A percentile compares a stretch with the other conserved stretches of the same genome.
These are phyloP conservation scores for Saturnispora sanitii DNA, from an alignment of 805 yeast genomes.

Conservation along the genomic window DNA sequence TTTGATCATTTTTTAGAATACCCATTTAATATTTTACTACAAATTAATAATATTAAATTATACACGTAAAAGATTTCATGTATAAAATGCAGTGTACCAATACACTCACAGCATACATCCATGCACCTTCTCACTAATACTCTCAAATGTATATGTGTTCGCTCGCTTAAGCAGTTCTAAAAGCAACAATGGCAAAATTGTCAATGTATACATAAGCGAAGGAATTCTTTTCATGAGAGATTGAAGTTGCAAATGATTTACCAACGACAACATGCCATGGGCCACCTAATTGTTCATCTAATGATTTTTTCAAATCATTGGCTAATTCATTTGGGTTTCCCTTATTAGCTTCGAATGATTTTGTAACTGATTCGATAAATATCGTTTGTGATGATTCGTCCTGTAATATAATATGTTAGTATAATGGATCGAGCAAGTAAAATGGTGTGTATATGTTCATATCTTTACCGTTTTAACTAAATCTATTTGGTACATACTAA, in stretches of 20 bases:
- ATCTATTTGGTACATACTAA: constrained; percentile 4
- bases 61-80: no score
- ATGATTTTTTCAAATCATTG: constrained; percentile 47
- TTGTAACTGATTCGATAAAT: constrained; percentile 37
- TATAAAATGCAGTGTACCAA: no score
- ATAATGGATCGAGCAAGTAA: background rate
- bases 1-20: no score
- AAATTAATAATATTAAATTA: no score
- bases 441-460: no score
- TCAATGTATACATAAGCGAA: constrained; percentile 67
- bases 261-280: constrained; percentile 83
- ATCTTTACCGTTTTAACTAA: no score
- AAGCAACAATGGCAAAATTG: constrained; percentile 54
- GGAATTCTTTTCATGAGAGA: constrained; percentile 64
- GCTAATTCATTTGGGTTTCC: constrained; percentile 55
- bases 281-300: constrained; percentile 55
- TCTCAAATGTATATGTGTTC: no score
- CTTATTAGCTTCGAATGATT: constrained; percentile 33
- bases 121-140: background rate
- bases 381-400: constrained; percentile 43
- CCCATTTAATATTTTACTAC: no score
- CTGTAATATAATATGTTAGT: constrained; percentile 14
- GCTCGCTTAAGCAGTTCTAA: constrained; percentile 60
- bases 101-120: no score
- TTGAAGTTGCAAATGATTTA: constrained; percentile 67